Percentiles rank a stretch among this genome's conserved stretches.
Evolutionary conservation across 495 filamentous ascomycete species (phyloP).

Genomic region (Penicilliopsis zonata): DNA sequence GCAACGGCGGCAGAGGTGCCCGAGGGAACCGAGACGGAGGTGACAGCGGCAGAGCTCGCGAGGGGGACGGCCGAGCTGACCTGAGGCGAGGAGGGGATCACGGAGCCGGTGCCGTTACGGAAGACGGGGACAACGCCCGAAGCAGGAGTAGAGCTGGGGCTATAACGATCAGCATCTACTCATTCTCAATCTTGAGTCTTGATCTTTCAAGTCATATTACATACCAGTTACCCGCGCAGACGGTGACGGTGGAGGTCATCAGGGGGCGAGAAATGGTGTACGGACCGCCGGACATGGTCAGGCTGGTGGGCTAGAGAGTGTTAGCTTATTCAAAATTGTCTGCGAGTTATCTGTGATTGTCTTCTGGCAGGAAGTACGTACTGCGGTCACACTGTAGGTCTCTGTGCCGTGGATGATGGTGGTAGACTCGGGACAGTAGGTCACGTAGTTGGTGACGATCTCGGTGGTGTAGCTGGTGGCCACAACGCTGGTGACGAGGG

Average conservation of each 20-base stretch:
- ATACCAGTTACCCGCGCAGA: constrained; percentile 59
- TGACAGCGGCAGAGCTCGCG: constrained; percentile 10
- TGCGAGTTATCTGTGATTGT: not conserved
- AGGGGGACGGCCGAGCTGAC: constrained; percentile 18
- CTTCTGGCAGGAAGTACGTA: constrained; percentile 20
- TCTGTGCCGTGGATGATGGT: constrained; percentile 51
- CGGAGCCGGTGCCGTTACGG: constrained; percentile 18
- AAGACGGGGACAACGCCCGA: no score
- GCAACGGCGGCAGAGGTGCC: constrained; percentile 29
- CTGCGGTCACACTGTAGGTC: constrained; percentile 73
- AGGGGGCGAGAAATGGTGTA: constrained; percentile 62
- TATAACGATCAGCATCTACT: no score
- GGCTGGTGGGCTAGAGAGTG: constrained; percentile 49
- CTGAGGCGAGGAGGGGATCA: constrained; percentile 40
- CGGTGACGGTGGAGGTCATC: constrained; percentile 45
- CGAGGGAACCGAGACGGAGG: constrained; percentile 12
- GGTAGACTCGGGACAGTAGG: constrained; percentile 75
- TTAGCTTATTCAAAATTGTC: no score
- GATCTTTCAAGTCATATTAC: no score
- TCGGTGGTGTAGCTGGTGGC: constrained; percentile 55
- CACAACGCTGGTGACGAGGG: constrained; percentile 48
- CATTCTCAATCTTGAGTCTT: no score
- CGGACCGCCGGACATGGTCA: constrained; percentile 55
- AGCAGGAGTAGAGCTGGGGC: constrained; percentile 1
- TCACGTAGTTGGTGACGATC: constrained; percentile 68